Evolutionary conservation across 2,329 filamentous ascomycete species (phyloP).

Genomic region (Lasiodiplodia hormozganensis): DNA sequence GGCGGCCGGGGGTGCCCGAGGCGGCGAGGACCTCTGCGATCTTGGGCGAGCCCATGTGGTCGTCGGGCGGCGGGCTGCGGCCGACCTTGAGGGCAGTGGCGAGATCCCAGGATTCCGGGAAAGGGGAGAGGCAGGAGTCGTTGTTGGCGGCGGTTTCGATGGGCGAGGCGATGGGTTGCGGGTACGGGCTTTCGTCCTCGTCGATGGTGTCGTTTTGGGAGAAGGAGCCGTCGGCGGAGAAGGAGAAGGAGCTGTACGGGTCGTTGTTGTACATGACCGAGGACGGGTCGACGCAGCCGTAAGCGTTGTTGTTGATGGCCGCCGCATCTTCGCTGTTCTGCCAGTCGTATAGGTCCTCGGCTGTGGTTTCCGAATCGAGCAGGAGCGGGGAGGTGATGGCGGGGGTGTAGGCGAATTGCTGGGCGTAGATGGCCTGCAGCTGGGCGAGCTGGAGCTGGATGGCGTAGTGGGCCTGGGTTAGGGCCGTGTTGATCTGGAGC

Average conservation of each 20-base stretch:
- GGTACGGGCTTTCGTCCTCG: neutral
- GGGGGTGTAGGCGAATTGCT: neutral
- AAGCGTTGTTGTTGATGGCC: neutral
- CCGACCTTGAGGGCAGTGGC: neutral
- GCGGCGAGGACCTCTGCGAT: neutral
- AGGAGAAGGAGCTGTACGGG: constrained; percentile 16
- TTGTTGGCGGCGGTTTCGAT: neutral
- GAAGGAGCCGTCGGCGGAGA: neutral
- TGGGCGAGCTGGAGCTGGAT: neutral
- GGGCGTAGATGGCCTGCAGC: neutral
- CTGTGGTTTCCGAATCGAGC: constrained; percentile 24
- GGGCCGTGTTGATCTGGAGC: constrained; percentile 4
- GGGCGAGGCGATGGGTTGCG: neutral
- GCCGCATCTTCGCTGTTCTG: neutral
- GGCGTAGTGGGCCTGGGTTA: neutral
- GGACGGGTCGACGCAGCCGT: constrained; percentile 1
- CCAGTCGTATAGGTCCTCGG: constrained; percentile 23
- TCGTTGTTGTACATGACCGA: constrained; percentile 9
- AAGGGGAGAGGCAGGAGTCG: constrained; percentile 1
- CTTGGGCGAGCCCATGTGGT: neutral
- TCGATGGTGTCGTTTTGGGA: neutral
- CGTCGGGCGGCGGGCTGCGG: neutral
- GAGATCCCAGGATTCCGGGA: constrained; percentile 13
- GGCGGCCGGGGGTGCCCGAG: neutral
- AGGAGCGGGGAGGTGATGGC: constrained; percentile 4